Percentiles rank a stretch among this genome's conserved stretches.
phyloP scores from a whole-genome alignment of 495 filamentous ascomycete species.

The Xylaria scruposa region DNA sequence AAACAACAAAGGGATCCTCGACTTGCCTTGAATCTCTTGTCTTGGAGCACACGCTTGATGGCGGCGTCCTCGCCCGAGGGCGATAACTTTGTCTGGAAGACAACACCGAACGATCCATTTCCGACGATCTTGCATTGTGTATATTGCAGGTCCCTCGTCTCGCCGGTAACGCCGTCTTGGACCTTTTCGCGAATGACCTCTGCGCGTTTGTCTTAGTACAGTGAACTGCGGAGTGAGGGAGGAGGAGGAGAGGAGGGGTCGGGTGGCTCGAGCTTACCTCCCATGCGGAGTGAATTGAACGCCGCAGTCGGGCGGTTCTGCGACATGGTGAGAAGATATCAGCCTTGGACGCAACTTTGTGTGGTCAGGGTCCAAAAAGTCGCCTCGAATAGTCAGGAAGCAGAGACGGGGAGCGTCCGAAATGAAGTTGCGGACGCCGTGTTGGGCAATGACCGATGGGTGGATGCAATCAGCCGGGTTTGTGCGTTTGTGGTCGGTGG shows the following conservation, averaged over 20 bases:
- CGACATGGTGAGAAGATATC: constrained; percentile 50
- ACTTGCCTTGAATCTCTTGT: constrained; percentile 97
- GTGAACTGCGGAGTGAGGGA: background rate
- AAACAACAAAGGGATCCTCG: background rate
- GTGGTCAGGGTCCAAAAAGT: constrained; percentile 33
- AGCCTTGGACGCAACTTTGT: constrained; percentile 39
- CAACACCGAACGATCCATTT: constrained; percentile 97
- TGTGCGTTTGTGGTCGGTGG: constrained; percentile 33
- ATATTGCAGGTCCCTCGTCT: constrained; percentile 95
- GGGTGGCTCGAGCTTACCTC: constrained; percentile 50
- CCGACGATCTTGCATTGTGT: constrained; percentile 99
- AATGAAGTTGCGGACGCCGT: constrained; percentile 48
- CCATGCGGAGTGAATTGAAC: constrained; percentile 61
- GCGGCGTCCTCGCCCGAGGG: constrained; percentile 97
- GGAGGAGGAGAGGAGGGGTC: constrained; percentile 13
- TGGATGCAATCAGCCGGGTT: constrained; percentile 35
- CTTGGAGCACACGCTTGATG: constrained; percentile 97
- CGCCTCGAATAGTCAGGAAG: constrained; percentile 45
- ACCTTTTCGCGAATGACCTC: constrained; percentile 99
- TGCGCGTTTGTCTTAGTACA: constrained; percentile 48
- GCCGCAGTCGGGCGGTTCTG: constrained; percentile 57
- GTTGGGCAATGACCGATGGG: constrained; percentile 53
- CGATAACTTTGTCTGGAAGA: constrained; percentile 98
- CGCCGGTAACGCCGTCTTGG: constrained; percentile 95
- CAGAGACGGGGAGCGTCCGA: constrained; percentile 37